Evolutionary conservation across 2,329 filamentous ascomycete genomes (phyloP).

Genomic region (Cercospora sp.): DNA sequence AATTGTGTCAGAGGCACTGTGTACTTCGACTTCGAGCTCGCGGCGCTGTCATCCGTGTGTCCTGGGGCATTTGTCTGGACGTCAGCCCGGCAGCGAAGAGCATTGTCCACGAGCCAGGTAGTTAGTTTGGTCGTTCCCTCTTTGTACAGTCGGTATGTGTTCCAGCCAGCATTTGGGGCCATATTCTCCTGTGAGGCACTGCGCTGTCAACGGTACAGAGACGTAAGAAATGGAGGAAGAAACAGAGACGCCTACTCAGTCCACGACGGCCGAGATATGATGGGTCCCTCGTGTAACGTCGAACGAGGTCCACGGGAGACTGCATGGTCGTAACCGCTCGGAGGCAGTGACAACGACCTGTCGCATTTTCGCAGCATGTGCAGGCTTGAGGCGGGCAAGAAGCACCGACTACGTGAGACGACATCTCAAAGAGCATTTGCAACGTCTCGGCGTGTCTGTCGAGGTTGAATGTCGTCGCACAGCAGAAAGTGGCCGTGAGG

Average conservation of each 20-base stretch:
- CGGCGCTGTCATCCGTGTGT: not conserved
- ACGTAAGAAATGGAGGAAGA: too few species aligned
- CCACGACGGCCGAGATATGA: not conserved
- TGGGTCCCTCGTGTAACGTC: not conserved
- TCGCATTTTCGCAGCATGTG: not conserved
- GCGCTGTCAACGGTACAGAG: too few species aligned
- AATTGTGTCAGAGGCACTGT: not conserved
- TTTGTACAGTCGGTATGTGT: conserved; percentile 14
- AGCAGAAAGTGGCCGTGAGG: not conserved
- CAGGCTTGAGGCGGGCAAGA: not conserved
- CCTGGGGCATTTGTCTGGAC: not conserved
- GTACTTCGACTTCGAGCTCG: not conserved
- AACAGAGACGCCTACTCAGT: not conserved
- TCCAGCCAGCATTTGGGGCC: not conserved
- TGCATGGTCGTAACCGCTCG: not conserved
- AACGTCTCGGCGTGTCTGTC: not conserved
- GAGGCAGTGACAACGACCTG: not conserved
- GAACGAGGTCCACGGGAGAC: not conserved
- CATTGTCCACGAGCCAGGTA: conserved; percentile 20
- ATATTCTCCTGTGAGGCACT: not conserved
- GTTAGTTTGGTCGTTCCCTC: conserved; percentile 13
- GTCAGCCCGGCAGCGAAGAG: conserved; percentile 9
- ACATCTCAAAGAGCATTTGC: not conserved
- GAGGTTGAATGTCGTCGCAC: not conserved
- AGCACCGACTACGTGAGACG: not conserved